These are phyloP conservation scores for Lachnellula willkommii DNA, from an alignment of 2,329 filamentous ascomycete genomes.

Conservation along the genomic window DNA sequence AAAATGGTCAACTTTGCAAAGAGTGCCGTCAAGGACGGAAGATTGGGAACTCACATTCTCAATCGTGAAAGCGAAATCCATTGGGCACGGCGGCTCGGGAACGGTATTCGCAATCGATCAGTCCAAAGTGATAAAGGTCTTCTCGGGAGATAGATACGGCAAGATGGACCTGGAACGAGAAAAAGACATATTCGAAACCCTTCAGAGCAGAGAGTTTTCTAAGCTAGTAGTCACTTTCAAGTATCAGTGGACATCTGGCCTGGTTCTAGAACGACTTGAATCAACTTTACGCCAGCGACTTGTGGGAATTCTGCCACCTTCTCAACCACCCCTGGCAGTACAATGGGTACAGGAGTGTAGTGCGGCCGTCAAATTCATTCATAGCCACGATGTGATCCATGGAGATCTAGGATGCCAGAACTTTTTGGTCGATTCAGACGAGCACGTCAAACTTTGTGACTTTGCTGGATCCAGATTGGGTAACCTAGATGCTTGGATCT, in stretches of 20 bases:
- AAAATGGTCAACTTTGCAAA: no score
- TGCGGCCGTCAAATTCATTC: not conserved
- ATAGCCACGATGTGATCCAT: slow-evolving; percentile 5
- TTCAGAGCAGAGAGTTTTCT: not conserved
- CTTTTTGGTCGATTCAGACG: not conserved
- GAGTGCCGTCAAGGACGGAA: not conserved
- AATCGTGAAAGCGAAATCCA: not conserved
- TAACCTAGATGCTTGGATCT: not conserved
- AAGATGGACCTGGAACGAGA: not conserved
- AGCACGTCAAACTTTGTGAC: slow-evolving; percentile 8
- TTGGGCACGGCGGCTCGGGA: slow-evolving; percentile 1
- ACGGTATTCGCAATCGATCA: slow-evolving; percentile 1
- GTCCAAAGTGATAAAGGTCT: slow-evolving; percentile 1
- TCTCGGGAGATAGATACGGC: slow-evolving; percentile 1
- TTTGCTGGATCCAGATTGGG: slow-evolving; percentile 9
- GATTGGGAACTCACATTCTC: slow-evolving; percentile 1
- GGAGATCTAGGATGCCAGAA: slow-evolving; percentile 13
- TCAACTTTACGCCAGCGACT: not conserved
- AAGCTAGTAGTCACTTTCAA: not conserved
- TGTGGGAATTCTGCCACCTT: not conserved
- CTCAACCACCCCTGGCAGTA: not conserved
- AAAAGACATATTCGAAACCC: not conserved
- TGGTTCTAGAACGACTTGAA: slow-evolving; percentile 2
- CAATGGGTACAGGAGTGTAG: not conserved
- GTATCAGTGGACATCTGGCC: not conserved